These are phyloP conservation scores for Sechiopsis laciniata DNA, from an alignment of 306 rosid genomes.

Conservation along the genomic window DNA sequence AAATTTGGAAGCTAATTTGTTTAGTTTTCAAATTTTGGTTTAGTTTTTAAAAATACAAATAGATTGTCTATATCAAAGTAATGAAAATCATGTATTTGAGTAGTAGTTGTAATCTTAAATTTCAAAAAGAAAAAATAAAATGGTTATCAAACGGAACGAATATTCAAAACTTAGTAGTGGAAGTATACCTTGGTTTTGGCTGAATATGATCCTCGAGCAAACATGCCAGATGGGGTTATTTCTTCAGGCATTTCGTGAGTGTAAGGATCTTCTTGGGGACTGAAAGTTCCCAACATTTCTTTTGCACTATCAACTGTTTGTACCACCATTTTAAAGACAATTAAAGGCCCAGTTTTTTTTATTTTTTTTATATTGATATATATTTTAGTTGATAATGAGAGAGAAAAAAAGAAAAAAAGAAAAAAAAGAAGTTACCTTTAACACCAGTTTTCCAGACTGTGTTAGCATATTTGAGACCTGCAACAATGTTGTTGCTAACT, in stretches of 20 bases:
- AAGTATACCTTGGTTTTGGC: constrained; percentile 70
- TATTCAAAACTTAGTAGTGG: background rate
- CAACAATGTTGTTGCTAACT: constrained; percentile 79
- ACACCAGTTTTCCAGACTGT: constrained; percentile 89
- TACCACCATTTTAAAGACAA: constrained; percentile 8
- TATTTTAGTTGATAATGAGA: background rate
- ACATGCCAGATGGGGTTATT: constrained; percentile 86
- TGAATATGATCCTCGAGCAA: constrained; percentile 82
- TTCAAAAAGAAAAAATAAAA: no score
- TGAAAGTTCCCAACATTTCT: constrained; percentile 91
- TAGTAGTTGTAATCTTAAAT: no score
- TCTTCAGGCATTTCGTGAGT: constrained; percentile 83
- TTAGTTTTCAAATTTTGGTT: no score
- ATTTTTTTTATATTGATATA: no score
- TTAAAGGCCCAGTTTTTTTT: background rate
- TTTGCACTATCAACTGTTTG: constrained; percentile 67
- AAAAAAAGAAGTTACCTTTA: constrained; percentile 39
- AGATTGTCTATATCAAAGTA: no score
- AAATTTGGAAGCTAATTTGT: no score
- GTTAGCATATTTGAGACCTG: constrained; percentile 89
- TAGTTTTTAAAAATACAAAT: no score
- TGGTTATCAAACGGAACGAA: no score
- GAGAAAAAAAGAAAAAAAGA: background rate
- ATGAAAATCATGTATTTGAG: no score
- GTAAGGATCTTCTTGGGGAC: constrained; percentile 78